A percentile compares a stretch with the other conserved stretches of the same genome.
Evolutionary conservation across 176 grass and related monocot species (phyloP).

Genomic region (Oryza rufipogon): DNA sequence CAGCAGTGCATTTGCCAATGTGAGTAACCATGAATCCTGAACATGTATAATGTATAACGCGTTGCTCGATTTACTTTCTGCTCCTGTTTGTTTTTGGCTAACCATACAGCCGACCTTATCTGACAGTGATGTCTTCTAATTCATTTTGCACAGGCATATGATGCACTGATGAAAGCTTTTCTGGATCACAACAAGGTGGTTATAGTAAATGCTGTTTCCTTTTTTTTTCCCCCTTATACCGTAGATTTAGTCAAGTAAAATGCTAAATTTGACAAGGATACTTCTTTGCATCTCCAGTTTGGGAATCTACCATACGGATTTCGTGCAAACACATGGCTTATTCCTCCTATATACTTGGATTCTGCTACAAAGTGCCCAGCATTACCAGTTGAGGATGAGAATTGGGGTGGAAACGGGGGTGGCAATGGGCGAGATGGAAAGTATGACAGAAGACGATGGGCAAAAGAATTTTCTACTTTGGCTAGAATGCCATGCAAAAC

Average conservation of each 20-base stretch:
- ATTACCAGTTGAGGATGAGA: slow-evolving; percentile 79
- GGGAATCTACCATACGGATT: slow-evolving; percentile 97
- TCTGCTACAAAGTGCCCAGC: slow-evolving; percentile 54
- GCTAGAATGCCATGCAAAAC: slow-evolving; percentile 78
- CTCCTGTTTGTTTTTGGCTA: background rate
- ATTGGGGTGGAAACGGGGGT: slow-evolving; percentile 84
- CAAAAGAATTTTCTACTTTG: slow-evolving; percentile 80
- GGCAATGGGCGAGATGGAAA: slow-evolving; percentile 70
- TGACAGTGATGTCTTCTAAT: background rate
- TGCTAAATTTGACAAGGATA: slow-evolving; percentile 19
- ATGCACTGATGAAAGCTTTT: slow-evolving; percentile 88
- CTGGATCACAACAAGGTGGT: slow-evolving; percentile 90
- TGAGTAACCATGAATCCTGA: slow-evolving; percentile 41
- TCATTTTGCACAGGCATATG: slow-evolving; percentile 67
- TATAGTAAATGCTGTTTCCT: slow-evolving; percentile 24
- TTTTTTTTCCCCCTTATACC: slow-evolving; percentile 19
- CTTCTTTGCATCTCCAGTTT: slow-evolving; percentile 63
- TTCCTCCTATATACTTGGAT: slow-evolving; percentile 75
- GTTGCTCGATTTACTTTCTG: background rate
- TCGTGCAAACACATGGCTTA: slow-evolving; percentile 99
- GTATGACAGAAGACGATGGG: slow-evolving; percentile 65
- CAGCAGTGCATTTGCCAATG: slow-evolving; percentile 95
- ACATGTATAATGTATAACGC: background rate
- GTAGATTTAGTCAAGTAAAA: background rate
- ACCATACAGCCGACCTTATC: background rate